A percentile compares a stretch with the other conserved stretches of the same genome.
Evolutionary conservation across 1,284 basidiomycete species (phyloP).

Genomic region (Neonothopanus nambi): DNA sequence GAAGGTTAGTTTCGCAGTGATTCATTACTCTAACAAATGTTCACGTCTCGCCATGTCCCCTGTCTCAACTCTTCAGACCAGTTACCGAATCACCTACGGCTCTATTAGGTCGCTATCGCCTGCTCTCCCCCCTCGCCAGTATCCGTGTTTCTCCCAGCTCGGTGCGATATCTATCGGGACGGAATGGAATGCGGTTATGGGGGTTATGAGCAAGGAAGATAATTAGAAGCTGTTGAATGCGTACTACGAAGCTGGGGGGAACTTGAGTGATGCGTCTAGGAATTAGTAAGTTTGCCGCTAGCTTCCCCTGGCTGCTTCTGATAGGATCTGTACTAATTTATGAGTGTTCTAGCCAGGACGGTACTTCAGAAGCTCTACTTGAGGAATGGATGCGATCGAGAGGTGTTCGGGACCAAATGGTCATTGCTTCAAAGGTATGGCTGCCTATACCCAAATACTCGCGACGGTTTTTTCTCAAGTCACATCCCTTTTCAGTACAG

Average conservation of each 20-base stretch:
- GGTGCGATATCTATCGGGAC: constrained; percentile 53
- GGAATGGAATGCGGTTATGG: constrained; percentile 35
- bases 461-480: too few species aligned
- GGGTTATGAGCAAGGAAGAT: constrained; percentile 24
- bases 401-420: constrained; percentile 6
- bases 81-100: too few species aligned
- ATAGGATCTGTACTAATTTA: too few species aligned
- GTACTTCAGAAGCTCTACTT: constrained; percentile 6
- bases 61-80: too few species aligned
- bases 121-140: too few species aligned
- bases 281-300: neutral
- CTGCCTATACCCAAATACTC: too few species aligned
- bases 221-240: constrained; percentile 39
- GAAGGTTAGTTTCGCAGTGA: too few species aligned
- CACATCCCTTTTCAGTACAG: too few species aligned
- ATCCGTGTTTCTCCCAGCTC: too few species aligned
- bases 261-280: constrained; percentile 14
- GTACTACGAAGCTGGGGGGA: constrained; percentile 14
- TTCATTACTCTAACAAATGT: too few species aligned
- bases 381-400: constrained; percentile 11
- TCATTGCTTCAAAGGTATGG: constrained; percentile 11
- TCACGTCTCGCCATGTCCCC: too few species aligned
- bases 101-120: too few species aligned
- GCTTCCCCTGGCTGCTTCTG: neutral
- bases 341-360: constrained; percentile 1